Percentiles rank a stretch among this genome's conserved stretches.
Evolutionary conservation across 2,329 filamentous ascomycete species (phyloP).

Genomic region (Paramyrothecium roridum): DNA sequence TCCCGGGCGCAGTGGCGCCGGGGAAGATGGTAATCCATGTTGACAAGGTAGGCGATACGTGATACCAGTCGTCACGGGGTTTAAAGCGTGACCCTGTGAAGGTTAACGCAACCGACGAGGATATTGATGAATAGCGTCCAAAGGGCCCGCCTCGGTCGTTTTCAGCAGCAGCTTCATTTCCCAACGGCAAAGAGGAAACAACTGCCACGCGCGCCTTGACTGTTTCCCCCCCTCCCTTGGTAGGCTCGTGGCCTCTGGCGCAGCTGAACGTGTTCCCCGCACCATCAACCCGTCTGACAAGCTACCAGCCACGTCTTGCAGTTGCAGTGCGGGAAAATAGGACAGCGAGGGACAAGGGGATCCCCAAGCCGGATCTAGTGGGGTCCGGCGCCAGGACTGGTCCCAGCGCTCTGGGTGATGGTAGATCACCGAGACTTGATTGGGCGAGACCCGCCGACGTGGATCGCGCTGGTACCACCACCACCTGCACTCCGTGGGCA

Average conservation of each 20-base stretch:
- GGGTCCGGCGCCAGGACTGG: background rate
- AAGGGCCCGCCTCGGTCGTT: background rate
- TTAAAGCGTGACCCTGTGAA: background rate
- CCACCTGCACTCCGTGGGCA: background rate
- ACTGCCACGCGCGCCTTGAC: background rate
- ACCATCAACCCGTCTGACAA: background rate
- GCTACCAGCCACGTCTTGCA: background rate
- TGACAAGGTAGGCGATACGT: background rate
- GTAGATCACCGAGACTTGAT: background rate
- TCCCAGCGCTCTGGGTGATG: conserved; percentile 1
- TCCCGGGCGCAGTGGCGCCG: background rate
- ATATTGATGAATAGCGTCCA: background rate
- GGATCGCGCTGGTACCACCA: background rate
- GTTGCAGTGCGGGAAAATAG: background rate
- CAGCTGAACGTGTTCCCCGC: background rate
- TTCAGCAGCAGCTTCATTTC: too few species aligned
- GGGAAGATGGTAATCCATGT: background rate
- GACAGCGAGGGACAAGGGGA: background rate
- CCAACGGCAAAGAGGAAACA: too few species aligned
- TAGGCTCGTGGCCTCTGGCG: background rate
- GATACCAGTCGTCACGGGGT: background rate
- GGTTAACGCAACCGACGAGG: background rate
- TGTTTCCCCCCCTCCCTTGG: background rate
- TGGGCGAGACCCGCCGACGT: background rate
- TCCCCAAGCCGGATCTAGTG: background rate